A percentile compares a stretch with the other conserved stretches of the same genome.
Evolutionary conservation across 2,329 filamentous ascomycete species (phyloP).

Genomic region (Pseudogymnoascus sp.): DNA sequence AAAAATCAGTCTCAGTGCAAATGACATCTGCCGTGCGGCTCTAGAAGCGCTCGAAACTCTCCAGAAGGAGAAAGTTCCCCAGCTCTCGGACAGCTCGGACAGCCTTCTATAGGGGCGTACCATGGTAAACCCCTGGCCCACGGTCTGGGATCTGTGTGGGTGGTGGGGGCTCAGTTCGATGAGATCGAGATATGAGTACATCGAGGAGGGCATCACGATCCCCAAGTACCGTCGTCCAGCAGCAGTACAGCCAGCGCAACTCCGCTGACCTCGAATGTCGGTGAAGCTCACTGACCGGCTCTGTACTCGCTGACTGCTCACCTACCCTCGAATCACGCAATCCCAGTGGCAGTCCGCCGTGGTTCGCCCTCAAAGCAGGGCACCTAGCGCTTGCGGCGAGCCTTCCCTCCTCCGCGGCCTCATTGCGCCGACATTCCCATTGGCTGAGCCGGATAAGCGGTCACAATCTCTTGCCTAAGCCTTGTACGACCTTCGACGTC

Average conservation of each 20-base stretch:
- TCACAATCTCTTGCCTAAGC: background rate
- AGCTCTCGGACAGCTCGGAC: background rate
- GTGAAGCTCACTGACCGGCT: background rate
- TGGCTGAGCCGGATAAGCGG: background rate
- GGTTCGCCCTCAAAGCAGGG: background rate
- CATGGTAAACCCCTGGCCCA: background rate
- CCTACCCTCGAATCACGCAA: background rate
- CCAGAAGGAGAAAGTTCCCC: background rate
- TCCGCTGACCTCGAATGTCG: background rate
- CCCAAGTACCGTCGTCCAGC: background rate
- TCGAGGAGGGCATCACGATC: background rate
- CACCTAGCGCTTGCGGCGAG: slow-evolving; percentile 12
- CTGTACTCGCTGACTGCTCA: background rate
- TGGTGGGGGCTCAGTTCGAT: background rate
- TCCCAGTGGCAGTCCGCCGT: background rate
- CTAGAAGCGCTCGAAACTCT: background rate
- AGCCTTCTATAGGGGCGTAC: background rate
- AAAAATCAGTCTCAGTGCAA: background rate
- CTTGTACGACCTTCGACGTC: slow-evolving; percentile 2
- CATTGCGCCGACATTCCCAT: background rate
- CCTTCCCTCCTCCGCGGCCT: slow-evolving; percentile 9
- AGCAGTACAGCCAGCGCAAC: background rate
- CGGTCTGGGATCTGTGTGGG: background rate
- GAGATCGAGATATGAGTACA: background rate
- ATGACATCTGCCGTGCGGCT: background rate